These are phyloP conservation scores for Chaetoceros tenuissimus DNA, from an alignment of 108 stramenopile species.

Conservation along the genomic window DNA sequence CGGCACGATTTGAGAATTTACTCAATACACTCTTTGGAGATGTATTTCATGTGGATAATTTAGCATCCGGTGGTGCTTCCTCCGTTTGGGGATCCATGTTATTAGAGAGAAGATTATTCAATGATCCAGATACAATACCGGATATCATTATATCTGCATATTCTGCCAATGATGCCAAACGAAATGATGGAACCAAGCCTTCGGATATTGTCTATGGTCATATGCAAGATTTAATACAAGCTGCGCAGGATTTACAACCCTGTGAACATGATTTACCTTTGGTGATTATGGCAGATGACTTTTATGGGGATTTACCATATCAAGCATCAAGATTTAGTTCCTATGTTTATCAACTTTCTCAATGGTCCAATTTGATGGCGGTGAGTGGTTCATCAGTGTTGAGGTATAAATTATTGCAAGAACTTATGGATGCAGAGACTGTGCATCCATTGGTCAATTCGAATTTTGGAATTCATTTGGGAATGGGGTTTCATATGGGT, in stretches of 20 bases:
- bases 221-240: not conserved
- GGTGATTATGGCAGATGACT: not conserved
- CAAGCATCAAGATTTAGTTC: not conserved
- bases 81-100: not conserved
- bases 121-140: not conserved
- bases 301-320: not conserved
- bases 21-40: not conserved
- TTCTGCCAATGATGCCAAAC: conserved; percentile 6
- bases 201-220: not conserved
- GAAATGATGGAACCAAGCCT: not conserved
- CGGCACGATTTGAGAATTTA: conserved; percentile 1
- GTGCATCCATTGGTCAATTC: not conserved
- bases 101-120: conserved; percentile 1
- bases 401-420: not conserved
- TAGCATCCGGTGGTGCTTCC: conserved; percentile 1
- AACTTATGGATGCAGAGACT: not conserved
- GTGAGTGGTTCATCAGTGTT: not conserved
- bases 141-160: conserved; percentile 7
- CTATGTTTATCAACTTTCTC: not conserved
- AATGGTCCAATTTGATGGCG: not conserved
- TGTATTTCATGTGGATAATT: conserved; percentile 3
- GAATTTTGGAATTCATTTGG: not conserved
- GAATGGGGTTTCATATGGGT: not conserved
- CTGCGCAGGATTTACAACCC: not conserved
- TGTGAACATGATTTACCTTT: not conserved